Conservation (phyloP, 2,329 filamentous ascomycete species). For the Fusarium sarcochroum region DNA sequence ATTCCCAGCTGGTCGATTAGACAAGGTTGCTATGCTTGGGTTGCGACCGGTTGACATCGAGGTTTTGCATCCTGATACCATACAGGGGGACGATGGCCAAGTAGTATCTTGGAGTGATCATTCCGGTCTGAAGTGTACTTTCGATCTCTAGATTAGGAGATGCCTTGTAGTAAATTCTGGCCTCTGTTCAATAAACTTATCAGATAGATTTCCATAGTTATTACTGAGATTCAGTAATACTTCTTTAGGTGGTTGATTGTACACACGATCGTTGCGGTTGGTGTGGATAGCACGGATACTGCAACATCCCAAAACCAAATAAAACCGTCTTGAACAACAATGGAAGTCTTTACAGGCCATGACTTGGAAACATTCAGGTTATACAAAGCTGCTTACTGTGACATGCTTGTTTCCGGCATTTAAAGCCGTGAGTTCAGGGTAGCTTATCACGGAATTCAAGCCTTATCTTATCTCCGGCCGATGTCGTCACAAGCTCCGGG, state of each 20-base stretch:
- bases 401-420: background rate
- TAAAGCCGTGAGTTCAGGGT: slow-evolving; percentile 20
- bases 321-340: too few relatives aligned
- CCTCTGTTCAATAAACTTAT: too few relatives aligned
- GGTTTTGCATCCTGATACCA: slow-evolving; percentile 29
- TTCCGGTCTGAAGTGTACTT: slow-evolving; percentile 13
- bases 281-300: too few relatives aligned
- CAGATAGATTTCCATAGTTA: too few relatives aligned
- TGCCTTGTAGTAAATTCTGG: too few relatives aligned
- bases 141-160: background rate
- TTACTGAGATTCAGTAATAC: too few relatives aligned
- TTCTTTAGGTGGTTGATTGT: too few relatives aligned
- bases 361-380: too few relatives aligned
- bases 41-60: slow-evolving; percentile 38
- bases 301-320: too few relatives aligned
- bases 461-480: slow-evolving; percentile 45
- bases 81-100: background rate
- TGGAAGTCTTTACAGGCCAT: too few relatives aligned
- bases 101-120: slow-evolving; percentile 15
- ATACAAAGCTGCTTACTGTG: too few relatives aligned
- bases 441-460: background rate
- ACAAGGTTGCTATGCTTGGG: slow-evolving; percentile 54
- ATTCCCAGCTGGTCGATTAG: slow-evolving; percentile 54
- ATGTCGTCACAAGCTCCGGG: slow-evolving; percentile 46
- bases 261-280: too few relatives aligned